Base-by-base conservation (phyloP, 371 early-diverging fungal genomes). In the Rhizopus stolonifer region DNA sequence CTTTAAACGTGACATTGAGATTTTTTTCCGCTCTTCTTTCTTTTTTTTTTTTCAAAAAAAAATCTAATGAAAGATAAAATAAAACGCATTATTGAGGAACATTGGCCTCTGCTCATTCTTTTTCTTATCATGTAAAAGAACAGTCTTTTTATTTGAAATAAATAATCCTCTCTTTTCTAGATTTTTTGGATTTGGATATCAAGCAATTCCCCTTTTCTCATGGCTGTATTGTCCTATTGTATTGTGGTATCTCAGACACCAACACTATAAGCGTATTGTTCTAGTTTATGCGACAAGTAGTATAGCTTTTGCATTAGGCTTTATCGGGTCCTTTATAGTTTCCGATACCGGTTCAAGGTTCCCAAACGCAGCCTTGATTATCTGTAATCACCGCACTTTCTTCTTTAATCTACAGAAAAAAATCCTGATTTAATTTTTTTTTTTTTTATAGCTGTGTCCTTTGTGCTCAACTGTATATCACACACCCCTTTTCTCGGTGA, bases 151-250 rank as follows among this genome's bases (percentile, higher is more conserved):
- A 2, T 6, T n/a, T 2, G n/a, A n/a, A n/a, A n/a, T 15, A 6
- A 36, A 36, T 15, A 36, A 36, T 11, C n/a, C n/a, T n/a, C n/a
- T 15, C n/a, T n/a, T 36, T 15, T 15, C 6, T 21, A 42, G 42
- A 19, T 21, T 54, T 2, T 73, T 73, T 49, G 70, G 60, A 1
- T 60, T 59, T 29, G 70, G 70, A 13, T 70, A 61, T 34, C 67
- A 73, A 34, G 57, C 65, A 6, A 57, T 73, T 17, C 74, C 74
- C 2, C 7, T 70, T 14, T 56, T 69, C 9, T 46, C 47, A 11
- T 58, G 59, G 48, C 29, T 63, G 10, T 63, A 56, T 17, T 31
- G 61, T 23, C 69, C 74, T 17, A n/a, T 58, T 3, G 2, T 63
- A 0, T 21, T 73, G 11, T n/a, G 15, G 18, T 42, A 42, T 21